Evolutionary conservation across 257 asterid species (phyloP), one percentile per base, ranked within the genome.

Genomic region (Rubia yunnanensis): DNA sequence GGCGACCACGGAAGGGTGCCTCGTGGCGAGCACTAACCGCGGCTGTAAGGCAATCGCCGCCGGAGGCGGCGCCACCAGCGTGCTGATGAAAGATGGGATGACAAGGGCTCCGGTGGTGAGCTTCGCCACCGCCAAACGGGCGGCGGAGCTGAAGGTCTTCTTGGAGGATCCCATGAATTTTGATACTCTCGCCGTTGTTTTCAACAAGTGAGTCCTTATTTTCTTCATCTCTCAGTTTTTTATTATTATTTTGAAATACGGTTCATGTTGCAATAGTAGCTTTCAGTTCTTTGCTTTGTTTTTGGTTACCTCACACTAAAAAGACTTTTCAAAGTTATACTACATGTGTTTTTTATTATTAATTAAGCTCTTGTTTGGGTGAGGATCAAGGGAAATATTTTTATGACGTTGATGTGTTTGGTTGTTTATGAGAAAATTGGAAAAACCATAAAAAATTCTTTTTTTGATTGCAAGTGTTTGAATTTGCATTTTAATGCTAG

Each of bases 81-180:
- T 77, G 30, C 24, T 84, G 65, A 44, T 81, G 68, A 77, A 71
- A 61, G 89, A 84, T 62, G 85, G 83, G 38, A 81, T 82, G 88
- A 82, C 85, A 0, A 82, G 88, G 63, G 88, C 88, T 70, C 88
- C 88, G 15, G 88, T 82, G 63, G 88, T 82, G 26, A 73, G 88
- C 63, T 82, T 82, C 66, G n/a, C 54, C 41, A 72, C 80, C 0
- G 85, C 88, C 44, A 80, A 70, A 63, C 71, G 85, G 62, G 88
- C 88, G 5, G 76, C 85, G 0, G 83, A 84, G 48, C 61, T 84
- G 66, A 84, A 79, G 64, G 69, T 84, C 63, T 84, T 68, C 73
- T 52, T 84, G 76, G 89, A 84, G 77, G 80, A 79, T 65, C 80
- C 80, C 14, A 0, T 48, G 67, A 81, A 84, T 64, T 79, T 73